These are phyloP conservation scores for Plasmopara halstedii DNA, from an alignment of 352 stramenopile genomes.

Conservation along the genomic window DNA sequence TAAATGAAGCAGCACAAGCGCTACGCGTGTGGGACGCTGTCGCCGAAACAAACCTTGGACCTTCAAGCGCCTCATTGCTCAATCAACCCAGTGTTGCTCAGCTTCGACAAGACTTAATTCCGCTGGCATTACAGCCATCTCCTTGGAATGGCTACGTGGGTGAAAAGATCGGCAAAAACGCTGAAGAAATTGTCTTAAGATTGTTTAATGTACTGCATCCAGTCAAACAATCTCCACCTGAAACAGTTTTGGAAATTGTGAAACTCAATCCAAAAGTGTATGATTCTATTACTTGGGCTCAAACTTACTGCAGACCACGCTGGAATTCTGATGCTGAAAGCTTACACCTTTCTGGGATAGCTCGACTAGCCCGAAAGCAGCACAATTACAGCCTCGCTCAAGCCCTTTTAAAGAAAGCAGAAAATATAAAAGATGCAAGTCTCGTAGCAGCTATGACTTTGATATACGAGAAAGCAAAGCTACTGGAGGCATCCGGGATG, in stretches of 20 bases:
- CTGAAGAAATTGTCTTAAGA: slow-evolving; percentile 24
- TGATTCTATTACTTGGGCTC: slow-evolving; percentile 34
- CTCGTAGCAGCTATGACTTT: slow-evolving; percentile 3
- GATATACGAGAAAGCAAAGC: slow-evolving; percentile 29
- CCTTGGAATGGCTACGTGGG: slow-evolving; percentile 26
- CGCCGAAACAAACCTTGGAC: slow-evolving; percentile 2
- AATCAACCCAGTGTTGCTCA: slow-evolving; percentile 1
- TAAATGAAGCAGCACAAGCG: slow-evolving; percentile 3
- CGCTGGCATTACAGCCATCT: slow-evolving; percentile 24
- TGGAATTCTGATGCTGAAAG: slow-evolving; percentile 6
- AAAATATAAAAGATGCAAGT: neutral
- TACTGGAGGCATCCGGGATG: slow-evolving; percentile 30
- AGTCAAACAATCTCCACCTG: neutral
- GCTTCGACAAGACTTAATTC: slow-evolving; percentile 16
- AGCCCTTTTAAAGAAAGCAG: slow-evolving; percentile 26
- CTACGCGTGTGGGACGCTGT: slow-evolving; percentile 26
- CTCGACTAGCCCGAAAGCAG: slow-evolving; percentile 45
- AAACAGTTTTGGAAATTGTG: neutral
- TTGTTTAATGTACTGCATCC: slow-evolving; percentile 4
- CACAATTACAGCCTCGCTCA: slow-evolving; percentile 37
- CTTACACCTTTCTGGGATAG: slow-evolving; percentile 24
- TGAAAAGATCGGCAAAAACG: slow-evolving; percentile 30
- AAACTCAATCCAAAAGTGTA: slow-evolving; percentile 22
- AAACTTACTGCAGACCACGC: slow-evolving; percentile 12
- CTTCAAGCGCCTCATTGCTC: neutral